phyloP scores from a whole-genome alignment of 352 stramenopile species.

The Globisporangium radiosum region DNA sequence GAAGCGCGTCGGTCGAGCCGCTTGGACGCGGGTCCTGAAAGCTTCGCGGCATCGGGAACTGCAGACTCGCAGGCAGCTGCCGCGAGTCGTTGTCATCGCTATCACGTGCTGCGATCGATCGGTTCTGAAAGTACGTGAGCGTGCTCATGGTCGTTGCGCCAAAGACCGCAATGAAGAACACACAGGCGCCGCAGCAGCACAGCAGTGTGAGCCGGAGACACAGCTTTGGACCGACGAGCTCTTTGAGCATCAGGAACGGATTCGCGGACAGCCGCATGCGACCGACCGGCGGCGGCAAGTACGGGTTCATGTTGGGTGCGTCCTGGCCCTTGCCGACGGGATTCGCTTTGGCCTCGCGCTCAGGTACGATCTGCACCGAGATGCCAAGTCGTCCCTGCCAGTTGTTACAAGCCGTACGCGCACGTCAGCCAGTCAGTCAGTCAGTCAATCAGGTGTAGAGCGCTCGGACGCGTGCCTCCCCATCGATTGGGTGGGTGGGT shows the following conservation, averaged over 20 bases:
- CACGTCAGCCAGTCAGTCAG: background rate
- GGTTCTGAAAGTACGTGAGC: conserved; percentile 51
- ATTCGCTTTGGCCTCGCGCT: conserved; percentile 67
- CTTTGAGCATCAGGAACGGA: conserved; percentile 72
- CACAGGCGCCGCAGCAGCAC: conserved; percentile 51
- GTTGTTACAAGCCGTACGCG: too few relatives aligned
- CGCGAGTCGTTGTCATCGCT: background rate
- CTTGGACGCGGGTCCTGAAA: conserved; percentile 1
- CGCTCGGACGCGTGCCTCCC: too few relatives aligned
- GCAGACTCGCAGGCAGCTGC: conserved; percentile 10
- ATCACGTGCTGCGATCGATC: background rate
- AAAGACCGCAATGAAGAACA: conserved; percentile 60
- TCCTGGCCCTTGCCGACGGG: conserved; percentile 74
- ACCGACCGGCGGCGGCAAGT: conserved; percentile 82
- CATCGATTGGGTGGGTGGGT: background rate
- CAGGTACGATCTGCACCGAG: conserved; percentile 77
- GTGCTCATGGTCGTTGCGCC: conserved; percentile 76
- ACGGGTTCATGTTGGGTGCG: conserved; percentile 88
- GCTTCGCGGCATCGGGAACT: conserved; percentile 9
- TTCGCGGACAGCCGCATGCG: conserved; percentile 80
- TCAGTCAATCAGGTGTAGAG: background rate
- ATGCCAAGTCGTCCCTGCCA: conserved; percentile 45
- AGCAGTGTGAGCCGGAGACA: conserved; percentile 40
- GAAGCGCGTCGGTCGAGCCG: background rate
- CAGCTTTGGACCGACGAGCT: conserved; percentile 59